Percentiles rank a stretch among this genome's conserved stretches.
Evolutionary conservation across 2,329 filamentous ascomycete species (phyloP).

Genomic region (Ophiostoma himal-ulmi): DNA sequence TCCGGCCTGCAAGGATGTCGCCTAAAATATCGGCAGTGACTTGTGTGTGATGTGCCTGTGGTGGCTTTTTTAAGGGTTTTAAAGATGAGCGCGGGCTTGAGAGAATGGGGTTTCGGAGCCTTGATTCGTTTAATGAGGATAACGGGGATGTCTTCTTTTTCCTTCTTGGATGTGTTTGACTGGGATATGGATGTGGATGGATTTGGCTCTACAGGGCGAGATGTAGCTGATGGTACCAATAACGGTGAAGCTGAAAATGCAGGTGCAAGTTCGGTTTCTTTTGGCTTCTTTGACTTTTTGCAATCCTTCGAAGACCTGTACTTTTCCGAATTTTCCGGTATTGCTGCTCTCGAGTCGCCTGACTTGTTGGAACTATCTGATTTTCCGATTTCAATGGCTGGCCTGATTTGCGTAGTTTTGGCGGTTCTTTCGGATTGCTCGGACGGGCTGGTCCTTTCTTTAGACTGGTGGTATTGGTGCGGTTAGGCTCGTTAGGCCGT

Average conservation of each 20-base stretch:
- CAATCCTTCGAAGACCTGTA: not conserved
- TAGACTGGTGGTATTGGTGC: not conserved
- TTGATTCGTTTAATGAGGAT: not conserved
- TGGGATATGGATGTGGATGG: slow-evolving; percentile 30
- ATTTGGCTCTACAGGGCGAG: not conserved
- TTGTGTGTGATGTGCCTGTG: slow-evolving; percentile 7
- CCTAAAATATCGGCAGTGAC: not conserved
- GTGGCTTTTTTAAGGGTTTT: not conserved
- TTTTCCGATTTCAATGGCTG: slow-evolving; percentile 20
- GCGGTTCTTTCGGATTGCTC: slow-evolving; percentile 12
- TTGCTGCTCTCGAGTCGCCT: not conserved
- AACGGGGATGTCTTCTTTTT: not conserved
- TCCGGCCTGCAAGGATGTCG: not conserved
- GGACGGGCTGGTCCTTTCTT: slow-evolving; percentile 6
- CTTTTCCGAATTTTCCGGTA: not conserved
- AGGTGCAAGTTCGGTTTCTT: not conserved
- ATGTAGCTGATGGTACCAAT: not conserved
- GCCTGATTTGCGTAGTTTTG: slow-evolving; percentile 27
- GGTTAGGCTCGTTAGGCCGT: slow-evolving; percentile 9
- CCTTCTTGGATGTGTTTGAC: slow-evolving; percentile 22
- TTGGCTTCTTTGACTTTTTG: not conserved
- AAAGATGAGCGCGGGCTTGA: not conserved
- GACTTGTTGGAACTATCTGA: slow-evolving; percentile 2
- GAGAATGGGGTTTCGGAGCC: not conserved
- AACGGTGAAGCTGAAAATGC: not conserved